Percentiles rank a stretch among this genome's conserved stretches.
Evolutionary conservation across 306 rosid species (phyloP).

Genomic region (Luffa acutangula): DNA sequence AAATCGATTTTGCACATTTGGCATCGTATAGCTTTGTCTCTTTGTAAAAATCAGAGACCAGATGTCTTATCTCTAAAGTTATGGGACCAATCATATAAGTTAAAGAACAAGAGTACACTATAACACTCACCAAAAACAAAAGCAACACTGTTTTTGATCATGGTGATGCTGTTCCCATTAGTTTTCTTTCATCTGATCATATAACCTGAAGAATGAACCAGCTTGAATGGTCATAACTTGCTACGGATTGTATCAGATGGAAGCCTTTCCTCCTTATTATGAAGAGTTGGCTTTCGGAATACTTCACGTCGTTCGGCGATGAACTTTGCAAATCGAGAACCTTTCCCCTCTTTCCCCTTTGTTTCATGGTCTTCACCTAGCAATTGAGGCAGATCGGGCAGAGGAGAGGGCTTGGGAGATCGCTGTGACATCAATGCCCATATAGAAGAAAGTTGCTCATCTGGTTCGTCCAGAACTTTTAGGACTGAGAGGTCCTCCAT

Average conservation of each 20-base stretch:
- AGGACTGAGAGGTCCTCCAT: conserved; percentile 52
- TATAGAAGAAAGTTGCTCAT: conserved; percentile 51
- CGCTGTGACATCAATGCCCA: conserved; percentile 83
- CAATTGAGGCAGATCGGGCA: conserved; percentile 28
- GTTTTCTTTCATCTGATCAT: background rate
- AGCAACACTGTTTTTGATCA: background rate
- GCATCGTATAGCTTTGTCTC: background rate
- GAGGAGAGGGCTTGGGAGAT: conserved; percentile 42
- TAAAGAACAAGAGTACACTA: background rate
- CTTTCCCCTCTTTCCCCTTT: conserved; percentile 52
- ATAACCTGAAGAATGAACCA: background rate
- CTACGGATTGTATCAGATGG: conserved; percentile 33
- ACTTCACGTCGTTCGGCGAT: conserved; percentile 57
- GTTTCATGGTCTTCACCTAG: conserved; percentile 24
- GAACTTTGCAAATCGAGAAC: conserved; percentile 71
- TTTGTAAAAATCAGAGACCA: background rate
- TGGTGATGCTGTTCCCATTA: background rate
- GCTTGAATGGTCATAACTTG: conserved; percentile 47
- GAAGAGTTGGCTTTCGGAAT: conserved; percentile 28
- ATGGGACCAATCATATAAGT: background rate
- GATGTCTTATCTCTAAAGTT: background rate
- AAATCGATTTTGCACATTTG: background rate
- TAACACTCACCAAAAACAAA: background rate
- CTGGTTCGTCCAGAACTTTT: conserved; percentile 50
- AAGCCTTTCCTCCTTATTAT: conserved; percentile 26